These are phyloP conservation scores for Colletotrichum sp. DNA, from an alignment of 2,329 filamentous ascomycete species.

Conservation along the genomic window DNA sequence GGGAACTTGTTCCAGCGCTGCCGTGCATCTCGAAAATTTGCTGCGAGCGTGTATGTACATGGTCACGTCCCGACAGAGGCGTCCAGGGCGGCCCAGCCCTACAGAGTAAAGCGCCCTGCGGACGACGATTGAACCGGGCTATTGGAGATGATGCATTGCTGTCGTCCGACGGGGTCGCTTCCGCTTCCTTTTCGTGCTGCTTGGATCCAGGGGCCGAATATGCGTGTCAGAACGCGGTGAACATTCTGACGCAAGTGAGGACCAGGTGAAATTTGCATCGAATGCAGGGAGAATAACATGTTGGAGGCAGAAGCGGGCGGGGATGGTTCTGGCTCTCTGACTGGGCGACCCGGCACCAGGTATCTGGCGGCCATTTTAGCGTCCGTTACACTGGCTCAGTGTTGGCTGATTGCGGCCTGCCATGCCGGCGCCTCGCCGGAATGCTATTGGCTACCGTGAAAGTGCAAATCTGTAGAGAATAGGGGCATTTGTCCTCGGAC, in stretches of 20 bases:
- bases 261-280: background rate
- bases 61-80: background rate
- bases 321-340: background rate
- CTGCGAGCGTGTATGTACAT: background rate
- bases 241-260: background rate
- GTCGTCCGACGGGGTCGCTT: background rate
- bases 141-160: background rate
- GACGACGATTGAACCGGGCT: background rate
- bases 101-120: background rate
- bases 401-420: background rate
- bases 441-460: background rate
- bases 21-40: background rate
- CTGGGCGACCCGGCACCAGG: background rate
- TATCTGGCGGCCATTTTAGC: background rate
- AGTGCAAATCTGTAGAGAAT: background rate
- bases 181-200: background rate
- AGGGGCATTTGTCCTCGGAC: background rate
- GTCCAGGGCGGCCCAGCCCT: slow-evolving; percentile 13
- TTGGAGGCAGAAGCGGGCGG: background rate
- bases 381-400: slow-evolving; percentile 8
- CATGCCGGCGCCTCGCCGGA: background rate
- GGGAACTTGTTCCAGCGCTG: background rate
- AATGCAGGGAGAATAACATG: slow-evolving; percentile 12
- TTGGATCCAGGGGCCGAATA: background rate
- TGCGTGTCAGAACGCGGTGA: background rate